Conservation (phyloP, 2,329 filamentous ascomycete genomes). For the Penicillium nordicum region DNA sequence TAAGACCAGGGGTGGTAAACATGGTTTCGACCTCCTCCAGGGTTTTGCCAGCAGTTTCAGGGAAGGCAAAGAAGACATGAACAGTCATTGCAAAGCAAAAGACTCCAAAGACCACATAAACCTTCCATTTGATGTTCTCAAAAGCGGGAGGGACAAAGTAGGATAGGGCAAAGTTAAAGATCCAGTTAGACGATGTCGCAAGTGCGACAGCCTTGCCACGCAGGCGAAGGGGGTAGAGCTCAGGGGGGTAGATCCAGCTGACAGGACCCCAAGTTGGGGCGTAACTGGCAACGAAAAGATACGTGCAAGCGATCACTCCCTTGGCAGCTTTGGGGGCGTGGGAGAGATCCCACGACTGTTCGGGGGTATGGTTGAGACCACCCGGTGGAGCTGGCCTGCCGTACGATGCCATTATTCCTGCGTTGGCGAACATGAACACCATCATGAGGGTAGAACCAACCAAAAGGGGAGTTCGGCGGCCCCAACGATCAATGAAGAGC, state of each 20-base stretch:
- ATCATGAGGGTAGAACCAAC: constrained; percentile 63
- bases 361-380: constrained; percentile 31
- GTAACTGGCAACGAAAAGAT: constrained; percentile 68
- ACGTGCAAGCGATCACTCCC: constrained; percentile 67
- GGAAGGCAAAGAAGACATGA: constrained; percentile 57
- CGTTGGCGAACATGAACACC: constrained; percentile 43
- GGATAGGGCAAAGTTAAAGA: constrained; percentile 55
- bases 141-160: constrained; percentile 58
- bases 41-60: constrained; percentile 56
- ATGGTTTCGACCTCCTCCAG: constrained; percentile 75
- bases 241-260: constrained; percentile 58
- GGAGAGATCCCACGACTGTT: constrained; percentile 39
- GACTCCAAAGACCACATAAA: constrained; percentile 71
- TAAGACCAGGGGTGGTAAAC: constrained; percentile 48
- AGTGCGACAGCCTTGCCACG: constrained; percentile 63
- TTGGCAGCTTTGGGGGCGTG: constrained; percentile 54
- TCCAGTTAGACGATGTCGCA: constrained; percentile 61
- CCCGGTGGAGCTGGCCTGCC: constrained; percentile 42
- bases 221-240: constrained; percentile 60
- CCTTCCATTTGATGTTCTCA: constrained; percentile 54
- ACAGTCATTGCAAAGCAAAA: constrained; percentile 66
- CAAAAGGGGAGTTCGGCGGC: constrained; percentile 65
- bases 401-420: constrained; percentile 39
- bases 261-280: constrained; percentile 63
- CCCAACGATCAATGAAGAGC: constrained; percentile 72